These are phyloP conservation scores for Podila epigama DNA, from an alignment of 192 early-diverging fungal species.

Conservation along the genomic window DNA sequence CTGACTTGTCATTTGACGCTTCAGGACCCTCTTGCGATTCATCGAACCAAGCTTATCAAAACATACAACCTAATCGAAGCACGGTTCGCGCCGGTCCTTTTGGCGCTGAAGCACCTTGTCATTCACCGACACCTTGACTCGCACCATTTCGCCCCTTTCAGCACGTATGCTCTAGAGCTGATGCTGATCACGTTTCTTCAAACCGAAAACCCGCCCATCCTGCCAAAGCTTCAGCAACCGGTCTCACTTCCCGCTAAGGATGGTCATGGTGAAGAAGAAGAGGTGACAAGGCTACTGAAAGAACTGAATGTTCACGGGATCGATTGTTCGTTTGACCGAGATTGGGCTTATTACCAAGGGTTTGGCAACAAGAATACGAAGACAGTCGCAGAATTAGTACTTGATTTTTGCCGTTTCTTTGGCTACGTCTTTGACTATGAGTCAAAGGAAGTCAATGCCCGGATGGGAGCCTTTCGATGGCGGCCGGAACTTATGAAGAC, in stretches of 20 bases:
- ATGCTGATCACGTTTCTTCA: slow-evolving; percentile 44
- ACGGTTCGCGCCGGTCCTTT: slow-evolving; percentile 33
- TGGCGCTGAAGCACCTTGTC: slow-evolving; percentile 22
- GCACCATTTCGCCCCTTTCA: slow-evolving; percentile 7
- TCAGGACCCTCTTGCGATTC: slow-evolving; percentile 28
- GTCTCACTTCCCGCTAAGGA: too few relatives aligned
- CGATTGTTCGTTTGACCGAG: slow-evolving; percentile 41
- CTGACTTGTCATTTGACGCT: slow-evolving; percentile 20
- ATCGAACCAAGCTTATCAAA: slow-evolving; percentile 26
- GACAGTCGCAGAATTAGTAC: slow-evolving; percentile 21
- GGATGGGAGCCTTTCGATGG: slow-evolving; percentile 39
- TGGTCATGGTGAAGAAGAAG: neutral
- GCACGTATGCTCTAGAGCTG: slow-evolving; percentile 26
- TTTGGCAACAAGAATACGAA: slow-evolving; percentile 21
- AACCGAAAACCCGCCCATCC: slow-evolving; percentile 39
- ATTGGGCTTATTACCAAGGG: slow-evolving; percentile 25
- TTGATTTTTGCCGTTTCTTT: slow-evolving; percentile 48
- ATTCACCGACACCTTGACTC: slow-evolving; percentile 22
- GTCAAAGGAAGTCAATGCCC: slow-evolving; percentile 41
- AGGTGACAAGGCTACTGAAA: slow-evolving; percentile 9
- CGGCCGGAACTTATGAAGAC: slow-evolving; percentile 7
- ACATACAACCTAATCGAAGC: slow-evolving; percentile 31
- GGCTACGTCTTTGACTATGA: slow-evolving; percentile 48
- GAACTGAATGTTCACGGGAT: slow-evolving; percentile 39
- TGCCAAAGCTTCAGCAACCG: slow-evolving; percentile 36